Evolutionary conservation across 306 rosid species (phyloP), one percentile per base, ranked within the genome.

Genomic region (Delonix regia): DNA sequence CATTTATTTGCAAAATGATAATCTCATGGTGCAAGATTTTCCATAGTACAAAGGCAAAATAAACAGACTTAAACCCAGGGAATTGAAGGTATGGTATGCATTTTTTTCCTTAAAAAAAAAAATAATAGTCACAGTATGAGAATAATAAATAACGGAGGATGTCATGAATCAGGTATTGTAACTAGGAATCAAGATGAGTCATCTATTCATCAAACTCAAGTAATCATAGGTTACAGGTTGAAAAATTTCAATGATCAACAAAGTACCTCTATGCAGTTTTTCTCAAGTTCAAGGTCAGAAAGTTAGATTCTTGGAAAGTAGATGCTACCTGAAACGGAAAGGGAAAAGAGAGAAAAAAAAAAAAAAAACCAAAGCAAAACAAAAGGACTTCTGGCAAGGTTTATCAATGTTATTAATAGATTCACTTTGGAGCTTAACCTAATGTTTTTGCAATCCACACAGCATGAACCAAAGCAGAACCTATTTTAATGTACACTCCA

Each of bases 121-220:
- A 61, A 61, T 27, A 6, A 8, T 25, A 7, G 63, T 57, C 34
- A 57, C 10, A 24, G 36, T 24, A 57, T 57, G 61, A 7, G 11
- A 56, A 24, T 56, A 24, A 2, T 34, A 27, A 19, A 68, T 5
- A 66, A 80, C 8, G n/a, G 41, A 38, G 4, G 4, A 56, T 56
- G 42, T 39, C 9, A 19, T 44, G 22, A 65, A 49, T 9, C 28
- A 57, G 10, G 39, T 45, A 14, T 15, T 24, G 33, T 68, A 68
- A 21, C 57, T 55, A 68, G 28, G 64, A 41, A 63, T 52, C 68
- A 64, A 21, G 57, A 73, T 55, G 30, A n/a, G 22, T 62, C n/a
- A 21, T 77, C 47, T 79, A 41, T 48, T 49, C 13, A 79, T 62
- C 4, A 78, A 57, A 24, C 24, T 10, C 47, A 67, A 30, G 4